Evolutionary conservation across 2,329 filamentous ascomycete genomes (phyloP).

Genomic region (Zasmidium angulare): DNA sequence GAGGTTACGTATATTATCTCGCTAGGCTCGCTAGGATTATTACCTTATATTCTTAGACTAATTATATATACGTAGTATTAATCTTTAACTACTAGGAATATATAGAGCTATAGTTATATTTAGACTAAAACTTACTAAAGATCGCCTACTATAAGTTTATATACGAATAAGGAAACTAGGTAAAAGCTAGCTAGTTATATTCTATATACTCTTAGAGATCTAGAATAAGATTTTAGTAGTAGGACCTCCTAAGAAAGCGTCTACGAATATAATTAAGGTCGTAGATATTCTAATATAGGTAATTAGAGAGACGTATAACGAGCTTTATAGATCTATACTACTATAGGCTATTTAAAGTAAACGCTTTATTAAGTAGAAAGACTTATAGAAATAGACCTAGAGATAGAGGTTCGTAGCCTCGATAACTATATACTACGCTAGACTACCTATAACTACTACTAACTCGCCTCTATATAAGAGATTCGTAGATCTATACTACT

Average conservation of each 20-base stretch:
- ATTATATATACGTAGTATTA: slow-evolving; percentile 67
- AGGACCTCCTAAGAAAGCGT: slow-evolving; percentile 6
- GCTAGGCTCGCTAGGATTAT: slow-evolving; percentile 52
- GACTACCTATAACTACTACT: too few species aligned
- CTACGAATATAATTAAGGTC: slow-evolving; percentile 48
- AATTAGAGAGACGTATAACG: slow-evolving; percentile 57
- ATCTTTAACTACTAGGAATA: slow-evolving; percentile 59
- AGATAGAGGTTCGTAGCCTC: too few species aligned
- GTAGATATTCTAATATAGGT: slow-evolving; percentile 60
- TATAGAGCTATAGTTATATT: slow-evolving; percentile 68
- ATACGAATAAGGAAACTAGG: slow-evolving; percentile 72
- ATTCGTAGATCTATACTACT: too few species aligned
- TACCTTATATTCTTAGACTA: slow-evolving; percentile 72
- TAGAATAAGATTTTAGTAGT: slow-evolving; percentile 49
- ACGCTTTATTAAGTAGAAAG: slow-evolving; percentile 41
- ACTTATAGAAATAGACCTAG: slow-evolving; percentile 27
- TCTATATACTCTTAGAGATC: slow-evolving; percentile 62
- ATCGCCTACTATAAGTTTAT: slow-evolving; percentile 67
- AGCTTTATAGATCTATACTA: slow-evolving; percentile 52
- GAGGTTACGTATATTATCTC: slow-evolving; percentile 59
- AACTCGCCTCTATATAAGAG: too few species aligned
- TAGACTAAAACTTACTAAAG: slow-evolving; percentile 65
- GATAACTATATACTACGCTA: too few species aligned
- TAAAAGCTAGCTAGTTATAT: slow-evolving; percentile 63
- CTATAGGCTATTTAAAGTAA: slow-evolving; percentile 63